Evolutionary conservation across 2,329 filamentous ascomycete species (phyloP).

Genomic region (Aspergillus neotritici): DNA sequence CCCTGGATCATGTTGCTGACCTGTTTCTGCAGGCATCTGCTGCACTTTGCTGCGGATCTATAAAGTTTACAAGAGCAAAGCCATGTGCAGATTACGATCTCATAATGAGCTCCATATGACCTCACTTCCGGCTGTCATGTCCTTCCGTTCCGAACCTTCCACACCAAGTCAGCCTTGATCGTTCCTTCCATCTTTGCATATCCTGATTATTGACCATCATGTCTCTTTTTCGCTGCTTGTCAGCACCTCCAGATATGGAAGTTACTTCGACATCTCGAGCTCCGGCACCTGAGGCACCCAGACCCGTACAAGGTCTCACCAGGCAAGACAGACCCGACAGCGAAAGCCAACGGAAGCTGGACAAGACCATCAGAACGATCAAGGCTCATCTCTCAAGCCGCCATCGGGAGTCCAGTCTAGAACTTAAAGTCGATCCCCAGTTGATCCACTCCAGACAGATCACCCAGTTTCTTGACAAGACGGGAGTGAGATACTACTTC

Average conservation of each 20-base stretch:
- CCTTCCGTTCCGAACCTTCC: too few species aligned
- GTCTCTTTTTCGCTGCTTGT: not conserved
- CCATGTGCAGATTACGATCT: too few species aligned
- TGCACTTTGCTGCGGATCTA: too few species aligned
- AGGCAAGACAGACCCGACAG: not conserved
- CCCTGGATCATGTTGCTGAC: too few species aligned
- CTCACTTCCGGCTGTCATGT: too few species aligned
- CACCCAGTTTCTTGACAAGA: not conserved
- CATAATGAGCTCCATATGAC: too few species aligned
- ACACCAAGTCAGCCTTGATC: too few species aligned
- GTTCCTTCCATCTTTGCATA: too few species aligned
- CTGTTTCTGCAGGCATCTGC: too few species aligned
- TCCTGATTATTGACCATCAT: too few species aligned
- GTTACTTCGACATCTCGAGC: not conserved
- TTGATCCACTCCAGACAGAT: not conserved
- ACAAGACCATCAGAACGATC: not conserved
- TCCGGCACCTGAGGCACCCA: not conserved
- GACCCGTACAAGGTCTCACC: too few species aligned
- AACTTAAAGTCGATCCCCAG: not conserved
- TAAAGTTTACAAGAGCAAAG: too few species aligned
- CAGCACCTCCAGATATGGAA: conserved; percentile 1
- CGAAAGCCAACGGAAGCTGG: not conserved
- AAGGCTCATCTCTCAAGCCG: not conserved
- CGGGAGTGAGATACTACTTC: not conserved
- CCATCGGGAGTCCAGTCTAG: not conserved